phyloP scores from a whole-genome alignment of 1,284 basidiomycete genomes.

The Grifola frondosa region DNA sequence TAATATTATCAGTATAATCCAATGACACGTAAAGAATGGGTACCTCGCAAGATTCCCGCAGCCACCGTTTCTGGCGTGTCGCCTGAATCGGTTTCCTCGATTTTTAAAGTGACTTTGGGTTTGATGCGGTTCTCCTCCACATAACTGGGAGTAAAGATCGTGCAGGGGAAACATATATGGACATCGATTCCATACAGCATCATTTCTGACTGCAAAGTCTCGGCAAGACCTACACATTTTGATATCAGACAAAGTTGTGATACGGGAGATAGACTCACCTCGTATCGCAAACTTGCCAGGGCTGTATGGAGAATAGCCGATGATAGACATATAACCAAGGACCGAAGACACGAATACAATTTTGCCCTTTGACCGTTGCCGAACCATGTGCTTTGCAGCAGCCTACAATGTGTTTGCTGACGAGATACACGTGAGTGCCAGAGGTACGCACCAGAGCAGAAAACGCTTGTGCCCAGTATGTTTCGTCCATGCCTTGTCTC shows the following conservation, averaged over 20 bases:
- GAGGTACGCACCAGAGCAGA: conserved; percentile 67
- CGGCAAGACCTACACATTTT: conserved; percentile 70
- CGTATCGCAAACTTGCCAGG: conserved; percentile 90
- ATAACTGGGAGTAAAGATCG: conserved; percentile 82
- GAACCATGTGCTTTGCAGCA: conserved; percentile 71
- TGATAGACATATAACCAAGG: conserved; percentile 79
- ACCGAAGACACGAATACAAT: conserved; percentile 84
- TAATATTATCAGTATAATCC: conserved; percentile 2
- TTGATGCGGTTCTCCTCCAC: conserved; percentile 83
- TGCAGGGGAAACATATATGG: conserved; percentile 87
- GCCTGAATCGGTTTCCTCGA: conserved; percentile 79
- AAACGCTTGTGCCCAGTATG: conserved; percentile 75
- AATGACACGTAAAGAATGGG: conserved; percentile 10
- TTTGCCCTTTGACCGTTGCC: conserved; percentile 55
- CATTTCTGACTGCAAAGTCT: conserved; percentile 82
- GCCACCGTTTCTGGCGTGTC: conserved; percentile 71
- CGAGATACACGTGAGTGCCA: no score
- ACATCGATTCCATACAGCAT: conserved; percentile 78
- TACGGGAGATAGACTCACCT: conserved; percentile 49
- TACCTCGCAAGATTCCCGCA: conserved; percentile 61
- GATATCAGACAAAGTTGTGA: conserved; percentile 8
- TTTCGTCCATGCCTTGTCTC: conserved; percentile 57
- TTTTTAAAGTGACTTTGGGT: conserved; percentile 75
- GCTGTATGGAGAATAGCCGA: conserved; percentile 85
- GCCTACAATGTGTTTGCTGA: conserved; percentile 44